A percentile compares a stretch with the other conserved stretches of the same genome.
Conservation (phyloP, 2,329 filamentous ascomycete genomes). For the Paraconiothyrium brasiliense region DNA sequence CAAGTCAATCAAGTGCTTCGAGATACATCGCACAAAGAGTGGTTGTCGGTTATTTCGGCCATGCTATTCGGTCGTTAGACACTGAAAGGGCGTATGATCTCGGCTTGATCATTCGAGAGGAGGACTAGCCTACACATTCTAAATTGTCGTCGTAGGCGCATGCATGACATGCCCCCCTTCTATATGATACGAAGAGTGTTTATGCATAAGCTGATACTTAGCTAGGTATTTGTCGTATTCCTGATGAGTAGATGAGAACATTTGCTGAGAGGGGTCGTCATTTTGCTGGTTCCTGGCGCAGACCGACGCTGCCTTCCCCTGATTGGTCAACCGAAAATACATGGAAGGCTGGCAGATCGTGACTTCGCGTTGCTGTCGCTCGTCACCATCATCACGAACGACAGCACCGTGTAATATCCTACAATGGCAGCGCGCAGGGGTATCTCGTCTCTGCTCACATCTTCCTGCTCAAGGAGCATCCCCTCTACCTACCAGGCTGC, state of each 20-base stretch:
- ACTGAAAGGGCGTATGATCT: not conserved
- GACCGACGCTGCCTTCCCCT: not conserved
- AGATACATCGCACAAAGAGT: not conserved
- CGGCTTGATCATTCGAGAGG: not conserved
- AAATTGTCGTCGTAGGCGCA: not conserved
- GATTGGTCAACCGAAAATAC: constrained; percentile 11
- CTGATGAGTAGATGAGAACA: too few relatives aligned
- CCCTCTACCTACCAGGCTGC: constrained; percentile 27
- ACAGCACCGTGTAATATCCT: not conserved
- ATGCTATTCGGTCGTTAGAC: not conserved
- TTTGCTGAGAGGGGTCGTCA: too few relatives aligned
- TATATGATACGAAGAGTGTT: not conserved
- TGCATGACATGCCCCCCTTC: not conserved
- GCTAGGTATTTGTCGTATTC: too few relatives aligned
- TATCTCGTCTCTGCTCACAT: constrained; percentile 30
- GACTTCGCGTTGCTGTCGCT: constrained; percentile 25
- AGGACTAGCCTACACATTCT: not conserved
- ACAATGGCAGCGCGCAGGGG: constrained; percentile 36
- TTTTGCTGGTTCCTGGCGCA: too few relatives aligned
- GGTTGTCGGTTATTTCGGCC: not conserved
- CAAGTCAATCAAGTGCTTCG: not conserved
- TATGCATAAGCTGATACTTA: not conserved
- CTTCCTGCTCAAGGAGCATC: constrained; percentile 27
- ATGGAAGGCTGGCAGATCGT: constrained; percentile 16
- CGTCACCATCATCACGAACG: constrained; percentile 4